Evolutionary conservation across 2,329 filamentous ascomycete genomes (phyloP), one percentile per base, ranked within the genome.

Genomic region (Colletotrichum tofieldiae): DNA sequence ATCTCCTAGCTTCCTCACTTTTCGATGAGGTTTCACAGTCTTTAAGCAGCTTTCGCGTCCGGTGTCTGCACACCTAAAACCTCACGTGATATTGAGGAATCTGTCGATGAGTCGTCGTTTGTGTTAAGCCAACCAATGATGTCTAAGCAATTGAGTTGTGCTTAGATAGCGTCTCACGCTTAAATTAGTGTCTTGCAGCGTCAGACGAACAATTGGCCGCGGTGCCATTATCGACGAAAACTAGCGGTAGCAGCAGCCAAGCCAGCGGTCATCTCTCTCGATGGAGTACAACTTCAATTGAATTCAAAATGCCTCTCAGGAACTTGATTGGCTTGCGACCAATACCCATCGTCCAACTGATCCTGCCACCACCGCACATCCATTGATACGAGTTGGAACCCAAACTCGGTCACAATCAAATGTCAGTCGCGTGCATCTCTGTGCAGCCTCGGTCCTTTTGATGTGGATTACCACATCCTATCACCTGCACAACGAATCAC

Each of bases 401-500:
- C 56, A 23, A 29, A 39, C 6, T 8, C 26, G 49, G 26, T 14
- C 64, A 62, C n/a, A 5, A 62, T 59, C 68, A 71, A 62, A 51
- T 62, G 26, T 39, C 41, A 18, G 51, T 68, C 65, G 65, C 41
- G 35, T 62, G 32, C 35, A 5, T 14, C 4, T 16, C 45, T 3
- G 11, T 9, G 35, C 56, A 63, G 43, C 64, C 58, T 71, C 68
- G 68, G 68, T 35, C 35, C 51, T 43, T 49, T 51, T 32, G 16
- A 26, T n/a, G n/a, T 29, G 47, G 35, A 35, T 32, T 58, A 32
- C n/a, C 26, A n/a, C 58, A 41, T 11, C 18, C 11, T 35, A 61
- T 56, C 51, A 63, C 56, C 64, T 71, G 64, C 68, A 68, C 35
- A n/a, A 20, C 51, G 29, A 67, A 68, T 71, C 68, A 68, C 68